These are phyloP conservation scores for Macadamia tetraphylla DNA, from an alignment of 164 flowering plant species.

Conservation along the genomic window DNA sequence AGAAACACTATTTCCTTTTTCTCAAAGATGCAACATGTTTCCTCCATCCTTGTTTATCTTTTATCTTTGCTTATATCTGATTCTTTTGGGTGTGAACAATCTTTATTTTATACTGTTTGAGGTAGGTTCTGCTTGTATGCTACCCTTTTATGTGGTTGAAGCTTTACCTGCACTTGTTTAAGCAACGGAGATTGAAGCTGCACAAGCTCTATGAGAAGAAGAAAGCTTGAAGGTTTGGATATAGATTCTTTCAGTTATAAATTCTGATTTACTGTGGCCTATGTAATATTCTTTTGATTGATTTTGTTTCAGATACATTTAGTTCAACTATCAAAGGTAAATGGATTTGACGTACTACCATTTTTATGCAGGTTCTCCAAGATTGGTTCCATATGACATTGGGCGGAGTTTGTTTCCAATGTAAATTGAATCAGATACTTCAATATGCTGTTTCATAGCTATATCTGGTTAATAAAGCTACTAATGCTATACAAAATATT, in stretches of 20 bases:
- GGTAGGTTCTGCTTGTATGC: conserved; percentile 57
- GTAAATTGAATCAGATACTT: too few relatives aligned
- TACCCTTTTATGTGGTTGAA: conserved; percentile 81
- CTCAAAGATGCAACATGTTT: background rate
- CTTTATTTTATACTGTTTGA: background rate
- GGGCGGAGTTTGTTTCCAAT: too few relatives aligned
- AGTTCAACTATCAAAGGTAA: too few relatives aligned
- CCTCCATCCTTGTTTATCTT: background rate
- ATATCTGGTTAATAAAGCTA: too few relatives aligned
- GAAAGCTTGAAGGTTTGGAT: conserved; percentile 29
- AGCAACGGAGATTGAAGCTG: conserved; percentile 68
- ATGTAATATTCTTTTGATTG: too few relatives aligned
- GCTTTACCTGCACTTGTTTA: conserved; percentile 72
- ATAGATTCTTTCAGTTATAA: conserved; percentile 3
- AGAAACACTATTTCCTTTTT: background rate
- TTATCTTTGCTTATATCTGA: background rate
- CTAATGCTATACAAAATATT: too few relatives aligned
- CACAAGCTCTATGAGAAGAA: conserved; percentile 38
- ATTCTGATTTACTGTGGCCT: background rate
- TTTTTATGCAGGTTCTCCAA: too few relatives aligned
- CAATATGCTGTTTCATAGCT: too few relatives aligned
- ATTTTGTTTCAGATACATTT: too few relatives aligned
- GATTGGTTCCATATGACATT: too few relatives aligned
- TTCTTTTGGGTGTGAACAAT: background rate
- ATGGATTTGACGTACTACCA: too few relatives aligned